phyloP scores from a whole-genome alignment of 352 stramenopile species.

The Phytopythium litorale region DNA sequence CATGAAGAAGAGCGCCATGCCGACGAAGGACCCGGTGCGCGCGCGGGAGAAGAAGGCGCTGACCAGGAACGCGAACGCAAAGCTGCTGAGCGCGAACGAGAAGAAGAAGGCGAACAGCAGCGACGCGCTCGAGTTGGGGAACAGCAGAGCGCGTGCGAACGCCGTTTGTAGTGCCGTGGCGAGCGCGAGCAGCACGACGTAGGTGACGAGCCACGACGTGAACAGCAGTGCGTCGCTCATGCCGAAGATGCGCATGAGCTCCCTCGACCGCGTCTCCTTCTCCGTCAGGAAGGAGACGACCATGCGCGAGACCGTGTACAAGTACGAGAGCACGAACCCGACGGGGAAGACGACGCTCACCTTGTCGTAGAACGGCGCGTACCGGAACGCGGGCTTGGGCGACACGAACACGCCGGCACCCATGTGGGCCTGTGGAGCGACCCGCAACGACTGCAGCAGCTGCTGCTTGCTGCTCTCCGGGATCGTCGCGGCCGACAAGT shows the following conservation, averaged over 20 bases:
- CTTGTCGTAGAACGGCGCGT: constrained; percentile 76
- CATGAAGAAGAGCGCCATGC: constrained; percentile 75
- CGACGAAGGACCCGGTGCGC: constrained; percentile 54
- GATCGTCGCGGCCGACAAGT: constrained; percentile 28
- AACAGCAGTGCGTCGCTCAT: constrained; percentile 56
- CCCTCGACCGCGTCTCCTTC: constrained; percentile 89
- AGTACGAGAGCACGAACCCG: constrained; percentile 90
- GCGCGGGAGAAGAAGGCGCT: constrained; percentile 58
- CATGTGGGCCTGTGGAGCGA: constrained; percentile 60
- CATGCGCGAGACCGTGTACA: constrained; percentile 90
- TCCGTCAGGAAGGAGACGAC: constrained; percentile 90
- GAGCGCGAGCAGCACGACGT: constrained; percentile 51
- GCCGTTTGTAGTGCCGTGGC: constrained; percentile 46
- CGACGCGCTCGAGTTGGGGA: constrained; percentile 32
- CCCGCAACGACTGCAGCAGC: constrained; percentile 44
- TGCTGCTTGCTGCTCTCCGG: constrained; percentile 23
- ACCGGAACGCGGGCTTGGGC: constrained; percentile 50
- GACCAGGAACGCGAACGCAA: constrained; percentile 76
- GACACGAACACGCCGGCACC: constrained; percentile 39
- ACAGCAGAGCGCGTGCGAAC: constrained; percentile 29
- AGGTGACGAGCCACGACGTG: constrained; percentile 73
- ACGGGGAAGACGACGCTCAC: constrained; percentile 77
- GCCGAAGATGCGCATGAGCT: constrained; percentile 92
- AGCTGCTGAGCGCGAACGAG: constrained; percentile 71
- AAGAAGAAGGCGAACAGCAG: constrained; percentile 72